Evolutionary conservation across 768 basidiomycete genomes (phyloP), one percentile per base, ranked within the genome.

Genomic region (Podaxis sp.): DNA sequence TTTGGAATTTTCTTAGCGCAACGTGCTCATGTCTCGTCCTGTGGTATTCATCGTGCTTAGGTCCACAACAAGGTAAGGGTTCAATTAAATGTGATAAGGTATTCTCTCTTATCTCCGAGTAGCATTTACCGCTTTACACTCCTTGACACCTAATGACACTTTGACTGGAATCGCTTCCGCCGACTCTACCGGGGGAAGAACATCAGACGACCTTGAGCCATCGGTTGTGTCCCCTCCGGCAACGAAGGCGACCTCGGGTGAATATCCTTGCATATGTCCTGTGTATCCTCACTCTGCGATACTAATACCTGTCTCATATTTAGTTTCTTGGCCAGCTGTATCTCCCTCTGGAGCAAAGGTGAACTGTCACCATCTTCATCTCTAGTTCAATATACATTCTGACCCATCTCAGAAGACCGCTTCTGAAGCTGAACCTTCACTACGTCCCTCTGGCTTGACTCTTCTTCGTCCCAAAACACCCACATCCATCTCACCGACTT

Each of bases 371-470:
- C 38, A 24, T 19, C 36, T 22, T 38, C 15, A 46, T 17, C 7
- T 7, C 37, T 24, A 36, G 12, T 15, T n/a, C 19, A 38, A 11
- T 11, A 40, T 38, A 22, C 9, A 38, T 19, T 11, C 13, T 38
- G 6, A 40, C 22, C 19, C 7, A 2, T 22, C 38, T 12, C 17
- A 40, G 11, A 17, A 41, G 37, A 11, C 38, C 13, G 19, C 37
- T 38, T n/a, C 40, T 24, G 5, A 56, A 24, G 27, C 33, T 6
- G 24, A 59, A 7, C 13, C 36, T 51, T 38, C 6, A 2, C 12
- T 25, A 9, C 40, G 13, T 33, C 60, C 60, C 13, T 80, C 80
- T 3, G 79, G 79, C 2, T 67, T 80, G 15, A 74, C 76, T 2
- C 72, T 79, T 13, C 70, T 79, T 37, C 75, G 76, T 53, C 58